phyloP scores from a whole-genome alignment of 2,329 filamentous ascomycete species.

The Paracoccidioides lutzii region DNA sequence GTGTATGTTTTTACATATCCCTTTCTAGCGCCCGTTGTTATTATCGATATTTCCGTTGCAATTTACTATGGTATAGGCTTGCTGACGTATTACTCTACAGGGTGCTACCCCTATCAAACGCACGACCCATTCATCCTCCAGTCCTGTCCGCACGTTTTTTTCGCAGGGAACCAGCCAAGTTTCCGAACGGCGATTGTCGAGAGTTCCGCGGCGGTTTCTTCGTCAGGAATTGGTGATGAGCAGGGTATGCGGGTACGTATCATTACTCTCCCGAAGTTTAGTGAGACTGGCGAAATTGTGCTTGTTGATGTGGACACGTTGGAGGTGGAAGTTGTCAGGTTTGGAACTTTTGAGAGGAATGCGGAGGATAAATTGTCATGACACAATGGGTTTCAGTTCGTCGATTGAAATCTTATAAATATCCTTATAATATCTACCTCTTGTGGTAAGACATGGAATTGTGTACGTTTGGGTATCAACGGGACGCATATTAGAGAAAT shows the following conservation, averaged over 20 bases:
- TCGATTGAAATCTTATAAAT: too few relatives aligned
- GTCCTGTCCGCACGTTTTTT: conserved; percentile 78
- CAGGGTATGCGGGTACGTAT: conserved; percentile 50
- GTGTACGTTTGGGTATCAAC: too few relatives aligned
- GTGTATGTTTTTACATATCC: conserved; percentile 46
- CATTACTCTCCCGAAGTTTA: conserved; percentile 73
- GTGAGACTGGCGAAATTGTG: conserved; percentile 63
- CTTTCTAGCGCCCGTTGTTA: not conserved
- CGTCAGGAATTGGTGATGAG: conserved; percentile 20
- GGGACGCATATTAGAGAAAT: too few relatives aligned
- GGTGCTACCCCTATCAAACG: conserved; percentile 93
- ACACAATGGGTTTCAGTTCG: too few relatives aligned
- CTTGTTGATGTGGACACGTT: conserved; percentile 76
- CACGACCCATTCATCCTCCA: conserved; percentile 82
- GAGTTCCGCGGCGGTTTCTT: conserved; percentile 9
- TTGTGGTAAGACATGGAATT: too few relatives aligned
- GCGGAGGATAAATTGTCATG: not conserved
- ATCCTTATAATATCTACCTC: too few relatives aligned
- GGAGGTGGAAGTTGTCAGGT: conserved; percentile 58
- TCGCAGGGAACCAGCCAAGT: conserved; percentile 70
- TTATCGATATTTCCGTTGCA: not conserved
- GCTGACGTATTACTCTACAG: conserved; percentile 32
- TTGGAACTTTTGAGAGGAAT: conserved; percentile 19
- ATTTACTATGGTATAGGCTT: conserved; percentile 2
- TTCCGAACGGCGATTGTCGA: conserved; percentile 62